Conservation (phyloP, 2,329 filamentous ascomycete species). For the Aspergillus oerlinghausenensis region DNA sequence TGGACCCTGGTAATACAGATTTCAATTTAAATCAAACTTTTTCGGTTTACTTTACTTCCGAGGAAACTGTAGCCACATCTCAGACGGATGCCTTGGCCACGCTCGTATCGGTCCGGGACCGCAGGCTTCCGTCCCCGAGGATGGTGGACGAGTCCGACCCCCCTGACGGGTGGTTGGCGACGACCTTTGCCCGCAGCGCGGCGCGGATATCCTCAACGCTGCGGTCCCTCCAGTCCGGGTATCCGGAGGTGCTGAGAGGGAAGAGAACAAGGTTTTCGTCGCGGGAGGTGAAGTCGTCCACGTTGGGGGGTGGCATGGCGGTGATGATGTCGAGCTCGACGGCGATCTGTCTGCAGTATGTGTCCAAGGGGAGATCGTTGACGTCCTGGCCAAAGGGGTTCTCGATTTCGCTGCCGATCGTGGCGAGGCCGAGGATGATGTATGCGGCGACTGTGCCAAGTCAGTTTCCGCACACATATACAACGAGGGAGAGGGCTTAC, state of each 20-base stretch:
- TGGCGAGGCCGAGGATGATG: constrained; percentile 73
- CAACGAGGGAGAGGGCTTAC: constrained; percentile 17
- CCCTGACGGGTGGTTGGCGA: constrained; percentile 16
- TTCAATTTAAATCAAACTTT: constrained; percentile 9
- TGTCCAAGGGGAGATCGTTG: constrained; percentile 73
- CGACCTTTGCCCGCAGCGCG: constrained; percentile 36
- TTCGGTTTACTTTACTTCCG: constrained; percentile 7
- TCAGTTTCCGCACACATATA: background rate
- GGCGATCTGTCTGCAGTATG: constrained; percentile 70
- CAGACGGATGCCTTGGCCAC: constrained; percentile 19
- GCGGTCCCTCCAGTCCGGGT: constrained; percentile 46
- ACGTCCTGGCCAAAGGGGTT: constrained; percentile 81
- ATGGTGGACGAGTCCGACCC: constrained; percentile 22
- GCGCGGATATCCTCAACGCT: constrained; percentile 45
- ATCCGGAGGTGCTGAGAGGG: constrained; percentile 42
- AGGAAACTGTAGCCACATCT: background rate
- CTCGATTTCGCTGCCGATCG: constrained; percentile 77
- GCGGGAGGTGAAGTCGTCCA: constrained; percentile 44
- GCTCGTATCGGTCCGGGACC: background rate
- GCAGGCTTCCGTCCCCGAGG: constrained; percentile 8
- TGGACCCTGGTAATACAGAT: constrained; percentile 3
- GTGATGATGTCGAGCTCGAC: constrained; percentile 71
- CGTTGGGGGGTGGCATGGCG: constrained; percentile 49
- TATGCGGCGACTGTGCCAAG: constrained; percentile 56
- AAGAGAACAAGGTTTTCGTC: constrained; percentile 36